Evolutionary conservation across 1,284 basidiomycete genomes (phyloP), one percentile per base, ranked within the genome.

Genomic region (Exobasidium rhododendri): DNA sequence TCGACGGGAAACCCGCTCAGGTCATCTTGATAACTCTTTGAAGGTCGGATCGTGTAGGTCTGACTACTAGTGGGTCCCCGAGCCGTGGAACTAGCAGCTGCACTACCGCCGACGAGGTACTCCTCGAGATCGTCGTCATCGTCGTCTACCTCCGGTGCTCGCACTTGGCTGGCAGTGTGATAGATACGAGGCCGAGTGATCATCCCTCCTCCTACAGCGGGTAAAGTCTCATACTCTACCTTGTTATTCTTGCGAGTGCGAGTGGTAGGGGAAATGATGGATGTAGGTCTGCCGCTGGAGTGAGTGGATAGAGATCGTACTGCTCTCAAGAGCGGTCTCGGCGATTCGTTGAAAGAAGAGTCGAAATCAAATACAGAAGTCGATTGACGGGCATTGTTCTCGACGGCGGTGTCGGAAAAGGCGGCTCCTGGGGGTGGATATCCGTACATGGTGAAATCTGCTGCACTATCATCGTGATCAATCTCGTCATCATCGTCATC

Each of bases 151-250:
- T 71, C 71, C 14, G 69, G 69, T 24, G 71, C 60, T 52, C 68
- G 75, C 66, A 88, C 86, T 70, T 84, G 83, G 4, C 86, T 87
- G 68, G 89, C 88, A 0, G 87, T 86, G 74, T 90, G 89, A 64
- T 85, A 86, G 24, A 91, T 83, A 3, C 90, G 82, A 0, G 89
- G 90, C 24, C 89, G 84, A 1, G 87, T 88, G 62, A 91, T 84
- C 0, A 84, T 85, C 0, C 89, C 89, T 28, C 89, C 89, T 31
- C 89, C 89, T 10, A 90, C 86, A 13, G 89, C 89, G 1, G 89
- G 88, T 63, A 89, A 86, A 0, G 86, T 87, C 70, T 88, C 86
- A 67, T 85, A 88, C 14, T 71, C 64, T 0, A 61, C 52, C 47
- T 50, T 50, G 47, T 31, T 31, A 14, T 7, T 50, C 20, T 50